Evolutionary conservation across 192 early-diverging fungal species (phyloP), one percentile per base, ranked within the genome.

Genomic region (Umbelopsis sp.): DNA sequence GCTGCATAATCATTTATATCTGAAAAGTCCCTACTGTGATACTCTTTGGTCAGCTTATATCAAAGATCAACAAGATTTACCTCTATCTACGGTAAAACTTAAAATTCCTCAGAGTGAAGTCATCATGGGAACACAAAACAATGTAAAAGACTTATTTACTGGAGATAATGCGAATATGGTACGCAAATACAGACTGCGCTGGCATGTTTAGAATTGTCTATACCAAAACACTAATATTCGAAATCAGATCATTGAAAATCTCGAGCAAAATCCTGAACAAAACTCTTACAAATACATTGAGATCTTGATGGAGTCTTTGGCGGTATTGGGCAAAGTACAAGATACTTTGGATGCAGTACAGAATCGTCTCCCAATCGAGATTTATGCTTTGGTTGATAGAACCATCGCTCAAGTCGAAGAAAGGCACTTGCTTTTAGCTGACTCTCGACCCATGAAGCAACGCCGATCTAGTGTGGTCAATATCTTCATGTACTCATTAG

Each of bases 221-320:
- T 30, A 33, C 65, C 49, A 58, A 33, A 69, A 5, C 25, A 51
- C 46, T n/a, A 46, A 49, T 10, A 10, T 13, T 49, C 46, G 20
- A 22, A 65, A 35, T 67, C 71, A 87, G 86, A 78, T 89, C 58
- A 66, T 80, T 67, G 82, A 91, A 79, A 81, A 85, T 58, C 41
- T 82, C 8, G 90, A 91, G 12, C 82, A 83, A 25, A 88, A 91
- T 69, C 89, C 91, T 5, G 92, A 93, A 67, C 86, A 90, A 0
- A 91, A 93, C 64, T 91, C 91, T 21, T 88, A 85, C 78, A 88
- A 87, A 18, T 91, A 91, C 48, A 87, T 94, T 33, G 92, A 92
- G 75, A 91, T 91, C 70, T 76, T 93, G 9, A 78, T 93, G 45
- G 90, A 92, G 71, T 86, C 90, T 22, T 78, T 93, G 16, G 83